Evolutionary conservation across 306 rosid species (phyloP).

Genomic region (Trifolium pratense): DNA sequence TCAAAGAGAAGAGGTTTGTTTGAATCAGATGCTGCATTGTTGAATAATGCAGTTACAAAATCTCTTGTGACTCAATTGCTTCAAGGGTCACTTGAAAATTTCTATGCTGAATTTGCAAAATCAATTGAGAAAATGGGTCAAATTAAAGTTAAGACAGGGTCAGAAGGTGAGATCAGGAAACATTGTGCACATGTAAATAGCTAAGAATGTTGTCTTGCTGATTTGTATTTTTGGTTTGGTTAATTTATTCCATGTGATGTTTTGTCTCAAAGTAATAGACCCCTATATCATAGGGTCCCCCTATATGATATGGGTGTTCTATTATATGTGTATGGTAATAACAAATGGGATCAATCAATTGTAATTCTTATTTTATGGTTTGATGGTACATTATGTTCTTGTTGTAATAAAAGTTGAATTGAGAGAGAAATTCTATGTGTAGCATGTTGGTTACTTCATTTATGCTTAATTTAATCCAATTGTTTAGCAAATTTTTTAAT

Average conservation of each 20-base stretch:
- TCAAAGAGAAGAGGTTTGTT: slow-evolving; percentile 79
- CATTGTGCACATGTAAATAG: slow-evolving; percentile 73
- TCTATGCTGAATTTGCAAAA: slow-evolving; percentile 62
- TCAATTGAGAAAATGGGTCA: slow-evolving; percentile 86
- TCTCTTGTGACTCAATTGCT: slow-evolving; percentile 55
- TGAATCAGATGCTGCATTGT: slow-evolving; percentile 76
- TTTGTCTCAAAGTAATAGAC: neutral
- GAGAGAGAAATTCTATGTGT: neutral
- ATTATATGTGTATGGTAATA: slow-evolving; percentile 9
- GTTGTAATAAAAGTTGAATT: slow-evolving; percentile 40
- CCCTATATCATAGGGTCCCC: too few relatives aligned
- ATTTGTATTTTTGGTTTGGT: slow-evolving; percentile 25
- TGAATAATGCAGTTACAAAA: slow-evolving; percentile 55
- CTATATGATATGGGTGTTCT: slow-evolving; percentile 2
- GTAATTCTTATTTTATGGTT: slow-evolving; percentile 32
- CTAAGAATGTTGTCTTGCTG: slow-evolving; percentile 15
- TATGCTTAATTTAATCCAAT: too few relatives aligned
- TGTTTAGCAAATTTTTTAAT: too few relatives aligned
- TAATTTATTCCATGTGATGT: slow-evolving; percentile 37
- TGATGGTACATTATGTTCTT: slow-evolving; percentile 38
- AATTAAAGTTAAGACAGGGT: slow-evolving; percentile 70
- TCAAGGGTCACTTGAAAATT: slow-evolving; percentile 57
- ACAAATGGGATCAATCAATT: slow-evolving; percentile 21
- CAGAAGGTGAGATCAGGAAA: slow-evolving; percentile 83
- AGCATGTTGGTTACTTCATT: neutral